These are phyloP conservation scores for Yamadazyma songkhlaensis DNA, from an alignment of 1,139 yeast genomes.

Conservation along the genomic window DNA sequence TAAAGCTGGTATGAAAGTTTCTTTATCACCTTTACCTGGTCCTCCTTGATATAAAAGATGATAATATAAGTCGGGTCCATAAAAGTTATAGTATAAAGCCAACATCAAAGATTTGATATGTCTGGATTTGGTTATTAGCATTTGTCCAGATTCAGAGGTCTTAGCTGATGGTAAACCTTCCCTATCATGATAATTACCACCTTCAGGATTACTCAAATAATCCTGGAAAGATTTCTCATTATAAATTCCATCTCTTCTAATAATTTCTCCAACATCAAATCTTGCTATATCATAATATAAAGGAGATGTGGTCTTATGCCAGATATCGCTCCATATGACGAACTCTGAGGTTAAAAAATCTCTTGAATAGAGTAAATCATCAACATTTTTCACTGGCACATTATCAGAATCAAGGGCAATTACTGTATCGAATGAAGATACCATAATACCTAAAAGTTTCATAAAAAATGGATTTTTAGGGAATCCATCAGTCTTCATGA, in stretches of 20 bases:
- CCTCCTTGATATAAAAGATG: constrained; percentile 36
- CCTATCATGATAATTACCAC: constrained; percentile 29
- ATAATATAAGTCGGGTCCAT: constrained; percentile 37
- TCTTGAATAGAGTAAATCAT: constrained; percentile 22
- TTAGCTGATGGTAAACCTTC: constrained; percentile 28
- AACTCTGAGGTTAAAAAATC: constrained; percentile 28
- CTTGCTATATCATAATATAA: constrained; percentile 33
- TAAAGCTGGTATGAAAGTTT: constrained; percentile 38
- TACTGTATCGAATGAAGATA: constrained; percentile 34
- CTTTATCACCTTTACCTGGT: constrained; percentile 39
- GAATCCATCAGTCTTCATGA: background rate
- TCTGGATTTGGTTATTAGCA: constrained; percentile 47
- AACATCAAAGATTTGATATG: constrained; percentile 51
- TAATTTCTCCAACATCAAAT: constrained; percentile 27
- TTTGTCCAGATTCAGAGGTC: constrained; percentile 35
- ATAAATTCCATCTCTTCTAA: constrained; percentile 27
- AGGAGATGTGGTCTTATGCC: constrained; percentile 38
- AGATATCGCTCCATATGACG: constrained; percentile 39
- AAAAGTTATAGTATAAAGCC: constrained; percentile 53
- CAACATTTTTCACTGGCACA: constrained; percentile 33
- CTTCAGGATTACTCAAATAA: constrained; percentile 17
- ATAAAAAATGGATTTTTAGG: constrained; percentile 8
- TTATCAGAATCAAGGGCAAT: constrained; percentile 36
- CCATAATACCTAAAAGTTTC: constrained; percentile 31
- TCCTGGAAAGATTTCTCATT: constrained; percentile 24